These are phyloP conservation scores for Moesziomyces sp. DNA, from an alignment of 1,284 basidiomycete genomes.

Conservation along the genomic window DNA sequence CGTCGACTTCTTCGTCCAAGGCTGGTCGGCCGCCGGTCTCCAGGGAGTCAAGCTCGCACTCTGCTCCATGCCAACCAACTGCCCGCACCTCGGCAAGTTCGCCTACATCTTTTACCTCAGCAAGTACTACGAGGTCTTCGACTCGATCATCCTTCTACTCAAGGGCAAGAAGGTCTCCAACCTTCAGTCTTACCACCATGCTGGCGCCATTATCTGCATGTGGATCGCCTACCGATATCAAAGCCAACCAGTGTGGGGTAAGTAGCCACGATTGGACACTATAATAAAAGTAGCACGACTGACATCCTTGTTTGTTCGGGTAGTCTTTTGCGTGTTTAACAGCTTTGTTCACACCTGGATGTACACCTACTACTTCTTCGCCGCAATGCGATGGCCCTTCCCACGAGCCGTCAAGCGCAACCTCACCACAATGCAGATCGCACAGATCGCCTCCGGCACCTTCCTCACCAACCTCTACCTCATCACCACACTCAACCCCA, in stretches of 20 bases:
- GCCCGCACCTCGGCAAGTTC: slow-evolving; percentile 56
- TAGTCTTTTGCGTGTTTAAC: slow-evolving; percentile 63
- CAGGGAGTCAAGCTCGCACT: slow-evolving; percentile 65
- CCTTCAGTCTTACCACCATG: slow-evolving; percentile 64
- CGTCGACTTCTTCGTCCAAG: slow-evolving; percentile 53
- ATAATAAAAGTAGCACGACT: background rate
- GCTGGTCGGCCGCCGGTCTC: slow-evolving; percentile 41
- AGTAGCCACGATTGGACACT: background rate
- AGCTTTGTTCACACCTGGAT: slow-evolving; percentile 61
- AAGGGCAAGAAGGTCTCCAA: slow-evolving; percentile 67
- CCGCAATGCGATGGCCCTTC: slow-evolving; percentile 58
- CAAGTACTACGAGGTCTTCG: slow-evolving; percentile 63
- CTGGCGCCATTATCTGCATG: slow-evolving; percentile 67
- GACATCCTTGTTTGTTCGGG: background rate
- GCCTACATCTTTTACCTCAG: slow-evolving; percentile 67
- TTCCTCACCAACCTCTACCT: slow-evolving; percentile 60
- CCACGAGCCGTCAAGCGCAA: slow-evolving; percentile 57
- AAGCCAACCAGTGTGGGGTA: slow-evolving; percentile 56
- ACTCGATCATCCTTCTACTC: slow-evolving; percentile 66
- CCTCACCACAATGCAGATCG: slow-evolving; percentile 62
- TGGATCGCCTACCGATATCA: slow-evolving; percentile 66
- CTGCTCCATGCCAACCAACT: slow-evolving; percentile 65
- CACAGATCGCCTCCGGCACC: slow-evolving; percentile 58
- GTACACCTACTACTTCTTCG: slow-evolving; percentile 61
- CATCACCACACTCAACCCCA: slow-evolving; percentile 37